Conservation (phyloP, 768 basidiomycete genomes). For the Suillus decipiens region DNA sequence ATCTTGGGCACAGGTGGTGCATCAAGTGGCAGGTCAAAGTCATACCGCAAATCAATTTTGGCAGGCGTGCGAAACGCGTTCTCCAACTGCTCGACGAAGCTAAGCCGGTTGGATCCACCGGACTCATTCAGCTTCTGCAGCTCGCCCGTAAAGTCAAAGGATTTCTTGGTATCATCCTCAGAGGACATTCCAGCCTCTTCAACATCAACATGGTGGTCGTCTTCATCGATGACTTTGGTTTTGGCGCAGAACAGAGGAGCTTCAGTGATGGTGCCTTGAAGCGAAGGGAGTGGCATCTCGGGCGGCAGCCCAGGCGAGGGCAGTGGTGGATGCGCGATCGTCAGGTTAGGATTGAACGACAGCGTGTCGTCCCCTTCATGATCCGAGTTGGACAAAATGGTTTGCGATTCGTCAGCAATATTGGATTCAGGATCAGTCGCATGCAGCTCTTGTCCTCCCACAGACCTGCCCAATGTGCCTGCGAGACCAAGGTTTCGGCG, state of each 20-base stretch:
- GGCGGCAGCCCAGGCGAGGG: constrained; percentile 49
- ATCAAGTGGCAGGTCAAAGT: constrained; percentile 41
- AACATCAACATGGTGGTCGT: constrained; percentile 39
- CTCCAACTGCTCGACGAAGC: constrained; percentile 84
- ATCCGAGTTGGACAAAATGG: constrained; percentile 51
- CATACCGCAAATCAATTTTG: constrained; percentile 58
- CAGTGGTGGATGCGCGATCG: background rate
- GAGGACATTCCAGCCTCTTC: constrained; percentile 43
- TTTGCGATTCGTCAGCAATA: constrained; percentile 77
- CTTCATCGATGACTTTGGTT: constrained; percentile 46
- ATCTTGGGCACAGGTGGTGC: constrained; percentile 56
- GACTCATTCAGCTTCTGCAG: constrained; percentile 68
- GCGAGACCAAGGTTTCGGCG: constrained; percentile 61
- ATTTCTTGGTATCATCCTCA: constrained; percentile 72
- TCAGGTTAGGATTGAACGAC: constrained; percentile 25
- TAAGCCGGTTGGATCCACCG: constrained; percentile 64
- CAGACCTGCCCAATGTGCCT: constrained; percentile 68
- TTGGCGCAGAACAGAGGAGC: constrained; percentile 45
- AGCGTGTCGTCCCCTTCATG: constrained; percentile 44
- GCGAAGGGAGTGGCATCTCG: constrained; percentile 39
- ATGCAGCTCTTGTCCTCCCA: constrained; percentile 48
- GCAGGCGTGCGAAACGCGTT: constrained; percentile 78
- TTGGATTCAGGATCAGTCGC: constrained; percentile 72
- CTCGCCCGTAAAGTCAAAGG: constrained; percentile 85
- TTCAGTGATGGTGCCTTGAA: constrained; percentile 21